Base-by-base conservation (phyloP, 2,329 filamentous ascomycete species). In the Rachicladosporium sp. region DNA sequence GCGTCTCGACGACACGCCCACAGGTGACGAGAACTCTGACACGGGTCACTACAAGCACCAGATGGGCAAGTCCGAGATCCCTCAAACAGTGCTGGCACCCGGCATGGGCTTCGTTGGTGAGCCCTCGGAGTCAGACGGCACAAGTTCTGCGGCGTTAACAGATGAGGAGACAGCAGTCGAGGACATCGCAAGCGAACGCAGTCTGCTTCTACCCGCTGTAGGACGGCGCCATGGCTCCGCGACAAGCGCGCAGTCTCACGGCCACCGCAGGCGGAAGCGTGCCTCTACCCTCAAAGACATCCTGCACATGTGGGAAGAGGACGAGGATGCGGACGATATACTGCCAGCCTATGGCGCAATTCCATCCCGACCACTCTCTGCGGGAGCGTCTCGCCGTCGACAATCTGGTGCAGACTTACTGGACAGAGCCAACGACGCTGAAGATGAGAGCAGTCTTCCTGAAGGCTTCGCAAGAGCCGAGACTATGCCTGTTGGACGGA, bases 41-140 rank as follows among this genome's bases (percentile, higher is more conserved):
- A 69, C 73, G 2, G 73, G 78, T 56, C 53, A 53, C 65, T 46
- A 56, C 45, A 52, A 34, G 44, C 49, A 40, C 48, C 50, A 49
- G 48, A 57, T 51, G 48, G 49, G 38, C 8, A 47, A 50, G 39
- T 43, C 48, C 45, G 61, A 54, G 15, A 59, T 67, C 31, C 64
- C 67, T n/a, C 61, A 74, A 56, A 85, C 82, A 1, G 77, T 78
- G 1, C 70, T 95, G 12, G 77, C 85, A 1, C 87, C 88, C 2
- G 87, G 87, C 4, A 72, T 95, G 42, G 87, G 85, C 23, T 73
- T 59, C 35, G 52, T 57, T 13, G 55, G 47, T 15, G 56, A 58
- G 30, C 55, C 54, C 12, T 50, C 53, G 30, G 48, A 46, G 4
- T 50, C 50, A 23, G 49, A 44, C 7, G 49, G 53, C 35, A 50